Percentiles rank a stretch among this genome's conserved stretches.
phyloP scores from a whole-genome alignment of 306 rosid genomes.

The Bauhinia variegata region DNA sequence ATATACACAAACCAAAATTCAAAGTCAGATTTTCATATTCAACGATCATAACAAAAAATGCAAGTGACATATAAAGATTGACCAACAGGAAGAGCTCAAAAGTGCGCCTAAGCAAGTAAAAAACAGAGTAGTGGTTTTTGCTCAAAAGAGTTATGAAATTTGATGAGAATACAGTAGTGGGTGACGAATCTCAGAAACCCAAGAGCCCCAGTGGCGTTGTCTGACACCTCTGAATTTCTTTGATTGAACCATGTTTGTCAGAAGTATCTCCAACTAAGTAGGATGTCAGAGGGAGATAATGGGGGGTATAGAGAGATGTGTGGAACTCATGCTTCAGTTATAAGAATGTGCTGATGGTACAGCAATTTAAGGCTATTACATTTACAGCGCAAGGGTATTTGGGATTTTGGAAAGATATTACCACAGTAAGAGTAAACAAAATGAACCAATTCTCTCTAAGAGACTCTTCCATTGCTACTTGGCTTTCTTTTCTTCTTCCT shows the following conservation, averaged over 20 bases:
- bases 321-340: slow-evolving; percentile 32
- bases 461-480: no score
- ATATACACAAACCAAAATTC: slow-evolving; percentile 24
- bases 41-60: slow-evolving; percentile 1
- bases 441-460: no score
- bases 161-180: slow-evolving; percentile 67
- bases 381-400: slow-evolving; percentile 32
- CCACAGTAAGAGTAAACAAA: slow-evolving; percentile 26
- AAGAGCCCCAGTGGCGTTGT: slow-evolving; percentile 93
- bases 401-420: no score
- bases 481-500: no score
- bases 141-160: slow-evolving; percentile 23
- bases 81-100: not conserved
- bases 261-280: not conserved
- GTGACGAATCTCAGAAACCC: slow-evolving; percentile 93
- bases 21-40: not conserved
- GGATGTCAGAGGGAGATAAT: not conserved
- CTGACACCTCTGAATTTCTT: slow-evolving; percentile 88
- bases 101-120: slow-evolving; percentile 2
- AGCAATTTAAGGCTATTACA: slow-evolving; percentile 40
- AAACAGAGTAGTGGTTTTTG: slow-evolving; percentile 1
- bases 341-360: slow-evolving; percentile 26
- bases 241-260: slow-evolving; percentile 55
- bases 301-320: not conserved
- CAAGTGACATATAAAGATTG: not conserved